phyloP scores from a whole-genome alignment of 768 basidiomycete species.

The Scleroderma citrinum region DNA sequence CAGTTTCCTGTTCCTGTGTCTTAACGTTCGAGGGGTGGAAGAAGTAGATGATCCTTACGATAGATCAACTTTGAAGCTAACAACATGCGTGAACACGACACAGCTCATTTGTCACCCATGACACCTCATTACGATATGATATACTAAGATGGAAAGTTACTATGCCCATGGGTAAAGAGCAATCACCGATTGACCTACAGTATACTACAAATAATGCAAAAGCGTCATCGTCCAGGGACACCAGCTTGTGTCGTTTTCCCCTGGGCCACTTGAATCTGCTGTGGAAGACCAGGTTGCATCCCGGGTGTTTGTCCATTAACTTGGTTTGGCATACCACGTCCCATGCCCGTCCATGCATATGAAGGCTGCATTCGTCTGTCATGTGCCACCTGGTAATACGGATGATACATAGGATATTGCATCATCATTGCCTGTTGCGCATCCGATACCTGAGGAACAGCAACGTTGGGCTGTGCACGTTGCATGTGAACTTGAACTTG shows the following conservation, averaged over 20 bases:
- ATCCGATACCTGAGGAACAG: slow-evolving; percentile 21
- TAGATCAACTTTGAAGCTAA: no score
- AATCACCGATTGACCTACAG: slow-evolving; percentile 1
- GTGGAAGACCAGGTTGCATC: slow-evolving; percentile 26
- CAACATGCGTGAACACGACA: no score
- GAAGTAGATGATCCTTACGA: no score
- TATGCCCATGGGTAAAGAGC: neutral
- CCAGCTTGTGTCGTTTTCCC: slow-evolving; percentile 31
- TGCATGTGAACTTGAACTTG: slow-evolving; percentile 19
- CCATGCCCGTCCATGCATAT: slow-evolving; percentile 22
- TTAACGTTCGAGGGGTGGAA: no score
- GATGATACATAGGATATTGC: slow-evolving; percentile 25
- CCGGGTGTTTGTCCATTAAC: slow-evolving; percentile 21
- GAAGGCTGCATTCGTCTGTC: slow-evolving; percentile 9
- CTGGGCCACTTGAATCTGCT: slow-evolving; percentile 24
- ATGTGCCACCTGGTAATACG: slow-evolving; percentile 17
- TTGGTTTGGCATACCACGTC: slow-evolving; percentile 14
- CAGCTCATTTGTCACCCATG: no score
- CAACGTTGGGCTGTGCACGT: slow-evolving; percentile 24
- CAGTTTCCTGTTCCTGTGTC: no score
- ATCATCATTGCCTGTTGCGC: slow-evolving; percentile 26
- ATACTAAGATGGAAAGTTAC: neutral
- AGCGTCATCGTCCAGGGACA: slow-evolving; percentile 29
- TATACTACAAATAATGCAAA: slow-evolving; percentile 2
- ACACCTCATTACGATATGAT: neutral